These are phyloP conservation scores for Trichothecium roseum DNA, from an alignment of 2,329 filamentous ascomycete genomes.

Conservation along the genomic window DNA sequence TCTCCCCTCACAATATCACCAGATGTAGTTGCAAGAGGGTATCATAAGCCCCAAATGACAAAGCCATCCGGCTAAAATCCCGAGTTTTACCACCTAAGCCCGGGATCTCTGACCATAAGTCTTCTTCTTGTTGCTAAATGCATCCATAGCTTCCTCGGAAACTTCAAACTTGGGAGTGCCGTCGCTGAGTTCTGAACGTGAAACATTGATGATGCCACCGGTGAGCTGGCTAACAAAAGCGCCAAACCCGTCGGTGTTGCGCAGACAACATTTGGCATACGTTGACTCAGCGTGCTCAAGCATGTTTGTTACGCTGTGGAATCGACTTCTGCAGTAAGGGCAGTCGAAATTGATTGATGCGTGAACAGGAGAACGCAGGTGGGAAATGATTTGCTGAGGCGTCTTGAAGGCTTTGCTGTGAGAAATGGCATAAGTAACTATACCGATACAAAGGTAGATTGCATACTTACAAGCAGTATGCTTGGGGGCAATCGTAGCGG, in stretches of 20 bases:
- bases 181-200: slow-evolving; percentile 15
- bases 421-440: background rate
- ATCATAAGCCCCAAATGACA: no score
- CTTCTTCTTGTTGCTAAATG: slow-evolving; percentile 1
- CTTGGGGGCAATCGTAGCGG: slow-evolving; percentile 43
- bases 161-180: slow-evolving; percentile 20
- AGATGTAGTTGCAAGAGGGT: no score
- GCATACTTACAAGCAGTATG: slow-evolving; percentile 35
- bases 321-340: slow-evolving; percentile 31
- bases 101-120: no score
- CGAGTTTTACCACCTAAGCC: no score
- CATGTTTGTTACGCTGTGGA: slow-evolving; percentile 29
- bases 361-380: slow-evolving; percentile 35
- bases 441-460: background rate
- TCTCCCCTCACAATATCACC: no score
- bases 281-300: slow-evolving; percentile 38
- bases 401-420: slow-evolving; percentile 29
- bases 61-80: no score
- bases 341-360: slow-evolving; percentile 24
- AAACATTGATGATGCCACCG: slow-evolving; percentile 23
- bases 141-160: slow-evolving; percentile 1
- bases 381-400: slow-evolving; percentile 20
- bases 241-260: slow-evolving; percentile 26
- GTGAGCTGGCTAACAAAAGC: slow-evolving; percentile 27
- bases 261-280: slow-evolving; percentile 29